Evolutionary conservation across 768 basidiomycete genomes (phyloP).

Genomic region (Auricularia sp.): DNA sequence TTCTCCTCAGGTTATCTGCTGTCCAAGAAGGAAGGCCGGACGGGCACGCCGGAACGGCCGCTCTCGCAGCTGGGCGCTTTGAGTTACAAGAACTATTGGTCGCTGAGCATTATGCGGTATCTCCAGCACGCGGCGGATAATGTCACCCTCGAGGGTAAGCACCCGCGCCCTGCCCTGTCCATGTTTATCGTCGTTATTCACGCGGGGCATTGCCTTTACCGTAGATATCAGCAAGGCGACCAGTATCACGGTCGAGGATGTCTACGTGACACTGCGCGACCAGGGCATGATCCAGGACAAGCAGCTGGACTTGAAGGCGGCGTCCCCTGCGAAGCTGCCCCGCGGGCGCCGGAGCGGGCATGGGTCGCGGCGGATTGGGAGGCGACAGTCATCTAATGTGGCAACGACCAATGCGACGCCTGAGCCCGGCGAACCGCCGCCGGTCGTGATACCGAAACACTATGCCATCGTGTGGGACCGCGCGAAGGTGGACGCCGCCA

Average conservation of each 20-base stretch:
- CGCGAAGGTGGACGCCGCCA: conserved; percentile 51
- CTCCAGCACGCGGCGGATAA: conserved; percentile 48
- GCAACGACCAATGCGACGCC: conserved; percentile 21
- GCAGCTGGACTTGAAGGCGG: not conserved
- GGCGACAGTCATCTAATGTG: not conserved
- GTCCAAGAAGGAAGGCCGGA: conserved; percentile 85
- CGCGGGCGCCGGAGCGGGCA: not conserved
- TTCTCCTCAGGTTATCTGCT: conserved; percentile 70
- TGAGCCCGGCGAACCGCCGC: not conserved
- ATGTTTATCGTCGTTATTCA: conserved; percentile 9
- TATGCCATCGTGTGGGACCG: conserved; percentile 74
- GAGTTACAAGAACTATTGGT: conserved; percentile 96
- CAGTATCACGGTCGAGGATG: conserved; percentile 86
- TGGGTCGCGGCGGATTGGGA: not conserved
- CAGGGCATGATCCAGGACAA: conserved; percentile 55
- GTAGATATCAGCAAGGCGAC: conserved; percentile 78
- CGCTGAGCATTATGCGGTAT: conserved; percentile 74
- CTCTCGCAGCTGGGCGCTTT: conserved; percentile 86
- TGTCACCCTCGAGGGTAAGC: conserved; percentile 66
- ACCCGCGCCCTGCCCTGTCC: conserved; percentile 1
- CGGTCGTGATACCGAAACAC: conserved; percentile 32
- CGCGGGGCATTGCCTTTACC: conserved; percentile 11
- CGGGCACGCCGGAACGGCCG: conserved; percentile 93
- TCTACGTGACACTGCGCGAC: conserved; percentile 61
- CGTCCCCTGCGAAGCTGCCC: not conserved